A percentile compares a stretch with the other conserved stretches of the same genome.
Conservation (phyloP, 2,329 filamentous ascomycete genomes). For the Tolypocladium tundrense region DNA sequence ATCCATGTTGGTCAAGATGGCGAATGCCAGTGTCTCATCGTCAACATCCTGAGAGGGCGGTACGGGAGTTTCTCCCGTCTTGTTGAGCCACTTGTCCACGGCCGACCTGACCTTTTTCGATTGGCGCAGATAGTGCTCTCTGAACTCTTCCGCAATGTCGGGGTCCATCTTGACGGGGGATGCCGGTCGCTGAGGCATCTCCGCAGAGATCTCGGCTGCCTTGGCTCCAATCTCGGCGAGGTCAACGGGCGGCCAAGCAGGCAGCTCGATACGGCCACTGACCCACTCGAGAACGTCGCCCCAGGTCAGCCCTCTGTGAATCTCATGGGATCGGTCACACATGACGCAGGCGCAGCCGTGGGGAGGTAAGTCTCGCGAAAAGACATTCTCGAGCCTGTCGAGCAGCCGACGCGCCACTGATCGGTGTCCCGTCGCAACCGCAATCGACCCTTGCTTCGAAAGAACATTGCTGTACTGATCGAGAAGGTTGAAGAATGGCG, state of each 20-base stretch:
- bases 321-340: slow-evolving; percentile 54
- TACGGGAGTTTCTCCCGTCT: slow-evolving; percentile 62
- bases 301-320: slow-evolving; percentile 74
- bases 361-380: slow-evolving; percentile 80
- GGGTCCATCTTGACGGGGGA: slow-evolving; percentile 73
- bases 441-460: slow-evolving; percentile 74
- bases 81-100: slow-evolving; percentile 82
- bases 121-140: slow-evolving; percentile 84
- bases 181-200: slow-evolving; percentile 44
- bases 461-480: slow-evolving; percentile 81
- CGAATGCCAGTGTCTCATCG: slow-evolving; percentile 87
- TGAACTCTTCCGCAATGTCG: slow-evolving; percentile 87
- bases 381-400: slow-evolving; percentile 87
- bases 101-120: slow-evolving; percentile 86
- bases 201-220: slow-evolving; percentile 50
- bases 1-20: slow-evolving; percentile 80
- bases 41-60: slow-evolving; percentile 82
- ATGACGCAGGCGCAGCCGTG: slow-evolving; percentile 81
- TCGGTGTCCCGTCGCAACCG: slow-evolving; percentile 88
- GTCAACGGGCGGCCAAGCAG: slow-evolving; percentile 80
- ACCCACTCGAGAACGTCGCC: slow-evolving; percentile 91
- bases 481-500: slow-evolving; percentile 71
- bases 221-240: slow-evolving; percentile 52
- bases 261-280: slow-evolving; percentile 76
- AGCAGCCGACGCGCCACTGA: slow-evolving; percentile 86